phyloP scores from a whole-genome alignment of 2,329 filamentous ascomycete species.

The Penicillium digitatum region DNA sequence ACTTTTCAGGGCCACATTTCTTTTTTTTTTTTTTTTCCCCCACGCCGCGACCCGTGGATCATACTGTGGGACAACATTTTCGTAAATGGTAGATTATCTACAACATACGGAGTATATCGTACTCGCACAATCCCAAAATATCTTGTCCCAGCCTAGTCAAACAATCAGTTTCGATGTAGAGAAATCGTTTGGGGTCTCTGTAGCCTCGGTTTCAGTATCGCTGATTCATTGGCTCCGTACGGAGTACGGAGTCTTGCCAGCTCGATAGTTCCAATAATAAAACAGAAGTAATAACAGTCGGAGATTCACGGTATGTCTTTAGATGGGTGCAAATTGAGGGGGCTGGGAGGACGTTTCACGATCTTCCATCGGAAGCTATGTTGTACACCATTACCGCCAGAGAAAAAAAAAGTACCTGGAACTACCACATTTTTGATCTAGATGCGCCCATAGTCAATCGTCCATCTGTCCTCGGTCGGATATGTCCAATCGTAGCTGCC shows the following conservation, averaged over 20 bases:
- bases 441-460: not conserved
- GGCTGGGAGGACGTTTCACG: constrained; percentile 1
- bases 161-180: not conserved
- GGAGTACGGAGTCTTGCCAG: not conserved
- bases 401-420: not conserved
- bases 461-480: not conserved
- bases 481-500: not conserved
- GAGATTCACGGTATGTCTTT: not conserved
- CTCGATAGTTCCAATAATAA: not conserved
- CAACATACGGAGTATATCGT: too few species aligned
- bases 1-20: not conserved
- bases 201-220: not conserved
- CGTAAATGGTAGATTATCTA: not conserved
- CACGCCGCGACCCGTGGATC: constrained; percentile 18
- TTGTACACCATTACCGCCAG: not conserved
- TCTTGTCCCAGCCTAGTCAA: not conserved
- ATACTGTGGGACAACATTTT: not conserved
- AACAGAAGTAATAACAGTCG: not conserved
- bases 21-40: constrained; percentile 4
- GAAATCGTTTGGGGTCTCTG: not conserved
- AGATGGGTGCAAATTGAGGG: not conserved
- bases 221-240: not conserved
- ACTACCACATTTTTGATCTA: not conserved
- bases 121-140: not conserved
- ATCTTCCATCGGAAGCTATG: not conserved